Evolutionary conservation across 2,329 filamentous ascomycete genomes (phyloP), one percentile per base, ranked within the genome.

Genomic region (Colletotrichum trifolii): DNA sequence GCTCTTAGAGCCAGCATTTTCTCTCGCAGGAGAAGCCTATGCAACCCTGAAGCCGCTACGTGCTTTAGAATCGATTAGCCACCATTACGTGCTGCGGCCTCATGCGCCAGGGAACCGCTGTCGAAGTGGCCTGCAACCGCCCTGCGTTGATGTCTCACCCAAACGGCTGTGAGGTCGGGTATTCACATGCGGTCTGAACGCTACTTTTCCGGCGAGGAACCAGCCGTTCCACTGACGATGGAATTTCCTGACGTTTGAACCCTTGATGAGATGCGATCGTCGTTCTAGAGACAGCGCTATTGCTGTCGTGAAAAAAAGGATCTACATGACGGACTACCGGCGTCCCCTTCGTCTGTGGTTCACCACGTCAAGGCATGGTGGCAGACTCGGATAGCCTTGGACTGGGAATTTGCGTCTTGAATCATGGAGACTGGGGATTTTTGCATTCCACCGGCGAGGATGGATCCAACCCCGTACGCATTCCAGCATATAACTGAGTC

Each of bases 401-500:
- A 52, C n/a, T 15, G 52, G 1, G 36, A 53, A 62, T 47, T 48
- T 39, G 50, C 46, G 8, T 13, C 38, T 35, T 52, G 54, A 59
- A 48, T 12, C 39, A 42, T 11, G 42, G 33, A 36, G 33, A 42
- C 17, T 53, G 43, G 48, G 38, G 25, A 12, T 12, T 54, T 12
- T 49, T 36, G 45, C 60, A 45, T 58, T 64, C 52, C 54, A 46
- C 33, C 35, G 34, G 38, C n/a, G 48, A 13, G 8, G 39, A 12
- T 42, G 40, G 46, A 25, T 40, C 34, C 60, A 36, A 48, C 48
- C 42, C 52, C 48, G 36, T 39, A 45, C 38, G 38, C 48, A 64
- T 64, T 66, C 64, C 54, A 64, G 34, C 54, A 64, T 64, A 66
- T 66, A 66, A 60, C 34, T 38, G 57, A 13, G 49, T 46, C 58